phyloP scores from a whole-genome alignment of 108 stramenopile species.

The Phaeodactylum tricornutum region DNA sequence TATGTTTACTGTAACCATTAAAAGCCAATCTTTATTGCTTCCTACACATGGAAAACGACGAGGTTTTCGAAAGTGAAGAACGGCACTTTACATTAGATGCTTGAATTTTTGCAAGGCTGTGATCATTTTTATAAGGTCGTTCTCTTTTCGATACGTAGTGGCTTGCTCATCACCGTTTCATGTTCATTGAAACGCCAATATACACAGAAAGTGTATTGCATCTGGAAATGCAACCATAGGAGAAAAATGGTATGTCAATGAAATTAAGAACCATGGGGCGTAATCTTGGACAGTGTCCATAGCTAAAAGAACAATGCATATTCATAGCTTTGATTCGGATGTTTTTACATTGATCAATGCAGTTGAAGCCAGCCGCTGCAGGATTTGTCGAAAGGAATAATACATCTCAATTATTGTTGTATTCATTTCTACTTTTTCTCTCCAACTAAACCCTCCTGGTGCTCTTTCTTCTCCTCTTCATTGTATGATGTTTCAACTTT shows the following conservation, averaged over 20 bases:
- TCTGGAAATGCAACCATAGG: neutral
- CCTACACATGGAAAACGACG: too few species aligned
- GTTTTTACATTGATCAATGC: neutral
- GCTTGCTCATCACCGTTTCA: neutral
- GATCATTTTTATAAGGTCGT: neutral
- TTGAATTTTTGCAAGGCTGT: too few species aligned
- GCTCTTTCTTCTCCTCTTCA: neutral
- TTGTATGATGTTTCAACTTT: neutral
- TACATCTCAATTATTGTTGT: neutral
- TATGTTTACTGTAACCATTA: too few species aligned
- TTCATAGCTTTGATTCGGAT: neutral
- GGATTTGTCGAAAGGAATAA: neutral
- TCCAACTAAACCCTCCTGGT: neutral
- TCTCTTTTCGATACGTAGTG: neutral
- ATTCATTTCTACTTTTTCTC: neutral
- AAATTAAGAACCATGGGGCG: neutral
- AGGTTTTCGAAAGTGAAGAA: too few species aligned
- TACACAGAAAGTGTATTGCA: neutral
- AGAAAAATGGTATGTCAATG: neutral
- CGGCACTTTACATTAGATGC: too few species aligned
- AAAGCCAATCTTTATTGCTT: too few species aligned
- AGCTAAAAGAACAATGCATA: neutral
- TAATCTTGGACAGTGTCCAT: neutral
- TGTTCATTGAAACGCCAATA: neutral
- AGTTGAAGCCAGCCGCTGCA: neutral